Base-by-base conservation (phyloP, 1,284 basidiomycete genomes). In the Boletus smithii region DNA sequence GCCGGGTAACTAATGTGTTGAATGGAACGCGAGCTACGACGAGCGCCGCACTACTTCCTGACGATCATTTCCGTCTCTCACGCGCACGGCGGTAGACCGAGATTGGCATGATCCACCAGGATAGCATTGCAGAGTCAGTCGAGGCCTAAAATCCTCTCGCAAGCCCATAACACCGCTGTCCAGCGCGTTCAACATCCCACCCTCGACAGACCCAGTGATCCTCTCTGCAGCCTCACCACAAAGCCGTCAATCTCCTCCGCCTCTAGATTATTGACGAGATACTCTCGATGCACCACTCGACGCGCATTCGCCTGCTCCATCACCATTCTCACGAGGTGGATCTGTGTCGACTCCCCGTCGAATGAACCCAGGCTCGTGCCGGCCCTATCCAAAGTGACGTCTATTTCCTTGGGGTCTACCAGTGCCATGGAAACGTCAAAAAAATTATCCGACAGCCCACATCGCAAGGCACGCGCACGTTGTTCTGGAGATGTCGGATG, bases 401-500 rank as follows among this genome's bases (percentile, higher is more conserved):
- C 67, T n/a, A 80, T 64, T 8, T 69, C 51, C 13, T 53, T 55
- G 4, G 78, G 75, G 53, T 78, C 66, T 17, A 80, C 61, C 3
- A 79, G 49, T 17, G 75, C 74, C 17, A 62, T 55, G 7, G 69
- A 67, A 27, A 79, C 69, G 48, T 82, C 76, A 20, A 81, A 60
- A 17, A 78, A 60, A 29, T 69, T 62, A 33, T 65, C 62, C 18
- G 61, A 55, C 3, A 63, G 22, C 16, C 53, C 61, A 8, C 36
- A 46, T 38, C 17, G 36, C 46, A 53, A 8, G 7, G 39, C 61
- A 3, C 8, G 17, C 3, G 64, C 57, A 42, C 76, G 77, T 44
- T 78, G 68, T 49, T 77, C 79, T 7, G 77, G 77, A 18, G 73
- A 68, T 4, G 76, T 80, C n/a, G 80, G 79, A 48, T 73, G 73